phyloP scores from a whole-genome alignment of 2,329 filamentous ascomycete species.

The Colletotrichum sp. region DNA sequence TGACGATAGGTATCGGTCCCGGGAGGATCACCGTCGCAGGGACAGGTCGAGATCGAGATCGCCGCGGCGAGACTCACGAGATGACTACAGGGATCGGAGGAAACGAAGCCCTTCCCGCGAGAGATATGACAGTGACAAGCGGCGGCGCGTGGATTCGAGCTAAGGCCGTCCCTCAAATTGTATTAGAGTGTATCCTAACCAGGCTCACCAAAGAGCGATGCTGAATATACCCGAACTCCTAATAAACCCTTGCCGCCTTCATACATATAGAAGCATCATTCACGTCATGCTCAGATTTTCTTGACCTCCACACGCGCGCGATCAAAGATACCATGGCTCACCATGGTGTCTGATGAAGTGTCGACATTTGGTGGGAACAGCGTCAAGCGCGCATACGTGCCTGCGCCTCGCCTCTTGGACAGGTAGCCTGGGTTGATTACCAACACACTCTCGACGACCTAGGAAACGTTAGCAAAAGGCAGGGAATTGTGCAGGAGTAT shows the following conservation, averaged over 20 bases:
- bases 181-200: slow-evolving; percentile 13
- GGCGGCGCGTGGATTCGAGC: slow-evolving; percentile 55
- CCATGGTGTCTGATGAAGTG: slow-evolving; percentile 61
- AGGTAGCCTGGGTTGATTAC: slow-evolving; percentile 89
- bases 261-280: neutral
- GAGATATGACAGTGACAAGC: slow-evolving; percentile 63
- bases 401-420: slow-evolving; percentile 82
- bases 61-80: slow-evolving; percentile 47
- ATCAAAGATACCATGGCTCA: slow-evolving; percentile 80
- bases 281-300: slow-evolving; percentile 59
- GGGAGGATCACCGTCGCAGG: slow-evolving; percentile 36
- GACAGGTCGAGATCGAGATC: slow-evolving; percentile 57
- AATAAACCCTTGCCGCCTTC: neutral
- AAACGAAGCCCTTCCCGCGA: slow-evolving; percentile 65
- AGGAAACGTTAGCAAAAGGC: neutral
- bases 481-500: neutral
- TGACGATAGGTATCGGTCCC: slow-evolving; percentile 32
- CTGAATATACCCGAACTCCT: slow-evolving; percentile 24
- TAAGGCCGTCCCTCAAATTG: slow-evolving; percentile 17
- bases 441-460: slow-evolving; percentile 91
- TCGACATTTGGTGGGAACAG: slow-evolving; percentile 70
- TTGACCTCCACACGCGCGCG: slow-evolving; percentile 87
- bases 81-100: slow-evolving; percentile 52
- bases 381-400: slow-evolving; percentile 83
- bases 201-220: neutral